phyloP scores from a whole-genome alignment of 345 rosid species.

The Camelina laxa region DNA sequence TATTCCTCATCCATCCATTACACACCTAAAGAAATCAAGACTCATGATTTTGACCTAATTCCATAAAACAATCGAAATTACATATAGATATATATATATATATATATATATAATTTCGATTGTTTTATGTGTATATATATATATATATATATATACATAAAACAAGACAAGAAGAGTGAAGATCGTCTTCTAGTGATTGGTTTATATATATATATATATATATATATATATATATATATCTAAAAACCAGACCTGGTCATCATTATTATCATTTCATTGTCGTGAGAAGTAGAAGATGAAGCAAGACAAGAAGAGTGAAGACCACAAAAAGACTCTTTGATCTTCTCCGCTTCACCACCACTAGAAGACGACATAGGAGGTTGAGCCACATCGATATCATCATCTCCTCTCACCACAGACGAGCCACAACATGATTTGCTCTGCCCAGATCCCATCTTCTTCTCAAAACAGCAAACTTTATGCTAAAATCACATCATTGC shows the following conservation, averaged over 20 bases:
- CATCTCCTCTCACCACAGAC: constrained; percentile 16
- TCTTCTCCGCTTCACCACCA: too few relatives aligned
- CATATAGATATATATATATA: too few relatives aligned
- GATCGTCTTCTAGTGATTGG: too few relatives aligned
- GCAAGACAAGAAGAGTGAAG: constrained; percentile 78
- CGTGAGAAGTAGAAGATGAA: constrained; percentile 64
- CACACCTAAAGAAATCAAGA: constrained; percentile 47
- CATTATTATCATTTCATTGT: constrained; percentile 31
- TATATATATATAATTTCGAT: too few relatives aligned
- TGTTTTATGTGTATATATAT: too few relatives aligned
- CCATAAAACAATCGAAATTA: too few relatives aligned
- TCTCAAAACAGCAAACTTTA: constrained; percentile 21
- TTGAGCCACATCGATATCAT: not conserved
- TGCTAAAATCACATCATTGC: constrained; percentile 32
- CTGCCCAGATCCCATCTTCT: constrained; percentile 79
- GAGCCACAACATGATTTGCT: constrained; percentile 60
- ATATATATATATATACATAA: too few relatives aligned
- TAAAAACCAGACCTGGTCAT: constrained; percentile 48
- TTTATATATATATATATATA: too few relatives aligned
- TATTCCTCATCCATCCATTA: constrained; percentile 48
- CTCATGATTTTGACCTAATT: constrained; percentile 6
- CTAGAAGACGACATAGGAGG: constrained; percentile 38
- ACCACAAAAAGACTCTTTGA: constrained; percentile 55
- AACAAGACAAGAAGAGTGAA: too few relatives aligned
- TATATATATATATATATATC: too few relatives aligned